Evolutionary conservation across 192 early-diverging fungal species (phyloP).

Genomic region (Entomortierella chlamydospora): DNA sequence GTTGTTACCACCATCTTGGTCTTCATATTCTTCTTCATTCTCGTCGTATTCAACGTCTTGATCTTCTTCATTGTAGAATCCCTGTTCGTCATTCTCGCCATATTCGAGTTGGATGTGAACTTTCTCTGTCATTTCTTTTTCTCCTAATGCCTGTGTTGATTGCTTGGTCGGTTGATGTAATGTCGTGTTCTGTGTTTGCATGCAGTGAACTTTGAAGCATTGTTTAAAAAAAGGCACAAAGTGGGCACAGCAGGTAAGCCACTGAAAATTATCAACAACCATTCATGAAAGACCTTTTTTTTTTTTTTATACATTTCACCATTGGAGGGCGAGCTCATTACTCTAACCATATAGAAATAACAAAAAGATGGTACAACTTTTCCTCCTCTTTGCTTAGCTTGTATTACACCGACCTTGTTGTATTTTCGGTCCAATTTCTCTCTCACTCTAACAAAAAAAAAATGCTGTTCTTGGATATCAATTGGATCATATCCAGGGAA

Average conservation of each 20-base stretch:
- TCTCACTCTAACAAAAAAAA: too few species aligned
- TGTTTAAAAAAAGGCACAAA: too few species aligned
- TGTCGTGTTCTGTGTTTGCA: too few species aligned
- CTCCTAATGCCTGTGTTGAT: not conserved
- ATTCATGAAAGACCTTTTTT: not conserved
- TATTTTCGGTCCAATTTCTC: too few species aligned
- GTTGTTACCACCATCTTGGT: not conserved
- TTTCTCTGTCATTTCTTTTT: conserved; percentile 4
- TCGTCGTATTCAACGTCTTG: conserved; percentile 9
- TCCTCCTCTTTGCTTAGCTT: too few species aligned
- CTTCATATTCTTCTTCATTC: conserved; percentile 1
- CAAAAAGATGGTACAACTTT: too few species aligned
- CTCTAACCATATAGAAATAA: too few species aligned
- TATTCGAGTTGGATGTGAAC: not conserved
- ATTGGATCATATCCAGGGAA: conserved; percentile 64
- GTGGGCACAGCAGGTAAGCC: conserved; percentile 27
- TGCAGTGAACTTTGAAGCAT: too few species aligned
- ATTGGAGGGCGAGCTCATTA: too few species aligned
- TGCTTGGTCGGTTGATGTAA: too few species aligned
- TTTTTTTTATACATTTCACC: not conserved
- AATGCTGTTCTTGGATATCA: too few species aligned
- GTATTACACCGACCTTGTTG: too few species aligned
- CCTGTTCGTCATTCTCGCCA: not conserved
- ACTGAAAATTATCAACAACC: conserved; percentile 19
- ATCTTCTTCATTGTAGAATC: conserved; percentile 19